Conservation (phyloP, 192 early-diverging fungal species). For the Entomortierella chlamydospora region DNA sequence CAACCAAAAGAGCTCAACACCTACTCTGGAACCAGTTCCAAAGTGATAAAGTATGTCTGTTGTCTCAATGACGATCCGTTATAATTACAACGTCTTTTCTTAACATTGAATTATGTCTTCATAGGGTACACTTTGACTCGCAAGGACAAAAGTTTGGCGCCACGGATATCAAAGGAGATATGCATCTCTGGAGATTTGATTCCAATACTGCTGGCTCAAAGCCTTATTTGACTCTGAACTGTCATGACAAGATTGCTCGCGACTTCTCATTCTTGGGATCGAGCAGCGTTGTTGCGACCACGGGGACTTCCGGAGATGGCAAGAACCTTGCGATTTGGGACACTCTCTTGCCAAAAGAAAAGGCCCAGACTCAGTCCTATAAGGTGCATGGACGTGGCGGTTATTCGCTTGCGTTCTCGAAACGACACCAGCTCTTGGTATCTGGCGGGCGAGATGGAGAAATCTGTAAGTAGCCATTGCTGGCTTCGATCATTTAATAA, state of each 20-base stretch:
- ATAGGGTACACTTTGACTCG: conserved; percentile 78
- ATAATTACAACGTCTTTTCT: too few relatives aligned
- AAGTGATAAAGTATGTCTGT: conserved; percentile 58
- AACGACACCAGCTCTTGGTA: conserved; percentile 70
- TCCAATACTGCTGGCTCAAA: conserved; percentile 66
- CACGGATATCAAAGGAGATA: conserved; percentile 71
- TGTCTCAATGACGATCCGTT: too few relatives aligned
- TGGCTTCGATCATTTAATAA: not conserved
- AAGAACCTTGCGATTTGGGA: conserved; percentile 85
- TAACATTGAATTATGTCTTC: too few relatives aligned
- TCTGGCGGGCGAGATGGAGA: conserved; percentile 82
- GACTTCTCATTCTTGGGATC: conserved; percentile 84
- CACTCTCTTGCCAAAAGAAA: conserved; percentile 73
- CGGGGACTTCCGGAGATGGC: conserved; percentile 66
- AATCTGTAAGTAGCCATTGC: conserved; percentile 65
- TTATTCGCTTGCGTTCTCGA: conserved; percentile 72
- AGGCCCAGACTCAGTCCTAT: conserved; percentile 55
- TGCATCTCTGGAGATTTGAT: conserved; percentile 85
- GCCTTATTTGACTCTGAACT: conserved; percentile 63
- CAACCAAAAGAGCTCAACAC: conserved; percentile 74
- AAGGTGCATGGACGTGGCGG: conserved; percentile 58
- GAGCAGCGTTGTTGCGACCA: conserved; percentile 78
- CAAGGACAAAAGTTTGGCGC: conserved; percentile 85
- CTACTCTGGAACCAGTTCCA: conserved; percentile 63
- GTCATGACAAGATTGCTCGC: conserved; percentile 71